A percentile compares a stretch with the other conserved stretches of the same genome.
Conservation (phyloP, 306 rosid genomes). For the Fragaria vesca region DNA sequence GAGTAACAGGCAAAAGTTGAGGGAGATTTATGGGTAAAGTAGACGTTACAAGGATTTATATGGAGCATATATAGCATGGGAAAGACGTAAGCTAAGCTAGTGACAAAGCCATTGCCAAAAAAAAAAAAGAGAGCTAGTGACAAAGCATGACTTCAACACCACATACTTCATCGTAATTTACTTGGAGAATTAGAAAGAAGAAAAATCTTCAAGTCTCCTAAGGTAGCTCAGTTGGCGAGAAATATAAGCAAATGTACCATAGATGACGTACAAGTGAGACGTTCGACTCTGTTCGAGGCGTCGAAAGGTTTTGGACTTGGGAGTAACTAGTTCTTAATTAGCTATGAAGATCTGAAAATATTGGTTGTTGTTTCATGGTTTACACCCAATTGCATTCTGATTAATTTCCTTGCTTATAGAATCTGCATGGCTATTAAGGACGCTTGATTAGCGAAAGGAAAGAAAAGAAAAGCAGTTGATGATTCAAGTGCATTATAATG, state of each 20-base stretch:
- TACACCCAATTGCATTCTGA: neutral
- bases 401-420: neutral
- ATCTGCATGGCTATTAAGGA: slow-evolving; percentile 16
- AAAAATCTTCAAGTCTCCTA: neutral
- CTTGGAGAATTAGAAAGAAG: neutral
- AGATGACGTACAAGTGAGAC: too few species aligned
- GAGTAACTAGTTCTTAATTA: too few species aligned
- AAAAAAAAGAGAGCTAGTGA: slow-evolving; percentile 15
- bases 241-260: neutral
- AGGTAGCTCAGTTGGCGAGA: neutral
- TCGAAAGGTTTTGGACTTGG: too few species aligned
- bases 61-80: slow-evolving; percentile 24
- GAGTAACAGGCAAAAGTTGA: slow-evolving; percentile 30
- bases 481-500: slow-evolving; percentile 6
- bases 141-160: slow-evolving; percentile 78
- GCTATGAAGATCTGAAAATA: too few species aligned
- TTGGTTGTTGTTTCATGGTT: neutral
- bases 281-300: too few species aligned
- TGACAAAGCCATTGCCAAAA: too few species aligned
- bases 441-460: neutral
- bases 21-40: slow-evolving; percentile 68
- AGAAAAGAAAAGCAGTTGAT: neutral
- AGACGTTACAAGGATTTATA: slow-evolving; percentile 65
- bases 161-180: neutral
- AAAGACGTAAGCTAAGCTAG: slow-evolving; percentile 42